Base-by-base conservation (phyloP, 176 grass and related monocot species). In the Eragrostis curvula region DNA sequence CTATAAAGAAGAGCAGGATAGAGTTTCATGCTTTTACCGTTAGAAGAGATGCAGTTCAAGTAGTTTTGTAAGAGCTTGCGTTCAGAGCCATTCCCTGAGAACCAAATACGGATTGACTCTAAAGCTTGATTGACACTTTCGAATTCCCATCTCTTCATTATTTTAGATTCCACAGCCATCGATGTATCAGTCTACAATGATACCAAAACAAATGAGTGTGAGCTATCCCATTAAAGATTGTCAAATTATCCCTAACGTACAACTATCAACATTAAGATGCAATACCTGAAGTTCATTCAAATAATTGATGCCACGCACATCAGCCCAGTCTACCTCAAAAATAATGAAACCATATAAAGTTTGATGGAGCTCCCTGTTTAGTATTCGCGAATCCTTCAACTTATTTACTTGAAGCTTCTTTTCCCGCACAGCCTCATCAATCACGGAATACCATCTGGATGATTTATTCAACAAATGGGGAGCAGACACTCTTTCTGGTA, bases 81-180 rank as follows among this genome's bases (percentile, higher is more conserved):
- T 71, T 99, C 96, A 50, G 72, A 77, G 51, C 72, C 39, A 73
- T 71, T 90, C 50, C 89, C 96, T 56, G 76, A 85, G 85, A 86
- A 96, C 93, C 96, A 99, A 83, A 77, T 87, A 83, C 63, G 70
- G 51, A 92, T 85, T 49, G 66, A 90, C 73, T 81, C 86, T 74
- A 85, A 96, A 85, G 90, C 91, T 71, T 96, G 96, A 66, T 90
- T 85, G 63, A 96, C 87, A 76, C 96, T 92, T 70, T 99, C 93
- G 62, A 99, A 99, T 87, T 99, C 93, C 96, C 93, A 99, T 64
- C 96, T 93, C 81, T 86, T 93, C 93, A 96, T 91, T 75, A 85
- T 77, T 83, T 92, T 99, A 65, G 89, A 91, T 79, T 99, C 96
- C 63, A 94, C 82, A 17, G 61, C 96, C 90, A 93, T 80, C 60